Evolutionary conservation across 768 basidiomycete species (phyloP).

Genomic region (Kwoniella heveanensis): DNA sequence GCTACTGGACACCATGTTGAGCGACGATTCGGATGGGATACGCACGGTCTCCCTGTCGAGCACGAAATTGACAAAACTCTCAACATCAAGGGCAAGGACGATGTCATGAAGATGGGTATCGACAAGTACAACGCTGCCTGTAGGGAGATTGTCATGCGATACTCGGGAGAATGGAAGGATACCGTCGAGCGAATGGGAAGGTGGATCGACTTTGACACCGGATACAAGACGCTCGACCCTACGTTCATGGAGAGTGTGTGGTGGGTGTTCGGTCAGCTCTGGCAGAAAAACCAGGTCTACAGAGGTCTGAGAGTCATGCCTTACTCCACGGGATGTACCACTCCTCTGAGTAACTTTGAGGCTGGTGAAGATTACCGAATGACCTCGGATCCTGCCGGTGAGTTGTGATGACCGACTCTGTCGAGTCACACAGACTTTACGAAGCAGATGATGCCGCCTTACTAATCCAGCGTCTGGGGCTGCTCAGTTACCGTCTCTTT

Average conservation of each 20-base stretch:
- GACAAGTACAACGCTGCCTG: slow-evolving; percentile 97
- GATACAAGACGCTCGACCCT: slow-evolving; percentile 94
- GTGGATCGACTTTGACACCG: slow-evolving; percentile 99
- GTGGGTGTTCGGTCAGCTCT: slow-evolving; percentile 98
- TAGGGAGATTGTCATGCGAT: slow-evolving; percentile 94
- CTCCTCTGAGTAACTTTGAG: slow-evolving; percentile 96
- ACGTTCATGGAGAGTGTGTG: slow-evolving; percentile 97
- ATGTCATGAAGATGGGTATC: slow-evolving; percentile 94
- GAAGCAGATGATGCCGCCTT: background rate
- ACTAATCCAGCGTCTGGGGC: slow-evolving; percentile 4
- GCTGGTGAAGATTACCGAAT: slow-evolving; percentile 89
- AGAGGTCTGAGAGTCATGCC: slow-evolving; percentile 95
- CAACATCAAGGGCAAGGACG: slow-evolving; percentile 85
- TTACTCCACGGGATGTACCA: slow-evolving; percentile 93
- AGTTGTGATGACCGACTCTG: no score
- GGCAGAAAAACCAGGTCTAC: slow-evolving; percentile 88
- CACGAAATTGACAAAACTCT: slow-evolving; percentile 98
- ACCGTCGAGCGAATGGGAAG: slow-evolving; percentile 98
- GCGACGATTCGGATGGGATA: slow-evolving; percentile 97
- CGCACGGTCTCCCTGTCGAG: slow-evolving; percentile 96
- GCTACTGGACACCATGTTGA: slow-evolving; percentile 89
- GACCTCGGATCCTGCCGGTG: slow-evolving; percentile 88
- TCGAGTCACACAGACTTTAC: no score
- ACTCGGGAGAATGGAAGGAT: slow-evolving; percentile 86
- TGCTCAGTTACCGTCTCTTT: slow-evolving; percentile 84